Evolutionary conservation across 495 filamentous ascomycete genomes (phyloP).

Genomic region (Penicillium psychrofluorescens): DNA sequence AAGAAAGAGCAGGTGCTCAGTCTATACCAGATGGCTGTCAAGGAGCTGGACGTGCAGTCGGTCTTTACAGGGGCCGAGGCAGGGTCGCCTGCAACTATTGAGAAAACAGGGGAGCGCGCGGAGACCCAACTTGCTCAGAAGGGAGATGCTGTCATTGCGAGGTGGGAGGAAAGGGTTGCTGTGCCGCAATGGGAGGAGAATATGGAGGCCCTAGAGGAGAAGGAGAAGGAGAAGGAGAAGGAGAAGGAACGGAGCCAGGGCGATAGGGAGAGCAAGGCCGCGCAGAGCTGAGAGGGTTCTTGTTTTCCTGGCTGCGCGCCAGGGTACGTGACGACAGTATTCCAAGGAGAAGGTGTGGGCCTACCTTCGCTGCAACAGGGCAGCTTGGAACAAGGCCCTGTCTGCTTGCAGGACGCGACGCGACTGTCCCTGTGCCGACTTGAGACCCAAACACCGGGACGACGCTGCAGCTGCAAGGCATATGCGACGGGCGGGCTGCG

Average conservation of each 20-base stretch:
- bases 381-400: not conserved
- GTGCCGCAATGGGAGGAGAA: conserved; percentile 38
- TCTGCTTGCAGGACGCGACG: conserved; percentile 2
- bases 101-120: conserved; percentile 22
- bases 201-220: conserved; percentile 36
- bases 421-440: conserved; percentile 3
- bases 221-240: conserved; percentile 25
- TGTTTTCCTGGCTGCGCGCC: not conserved
- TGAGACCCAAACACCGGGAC: conserved; percentile 7
- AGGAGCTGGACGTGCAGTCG: conserved; percentile 52
- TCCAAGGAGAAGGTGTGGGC: conserved; percentile 1
- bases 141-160: conserved; percentile 34
- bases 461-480: conserved; percentile 15
- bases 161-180: conserved; percentile 42
- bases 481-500: conserved; percentile 3
- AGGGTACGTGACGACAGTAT: not conserved
- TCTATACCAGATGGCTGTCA: conserved; percentile 45
- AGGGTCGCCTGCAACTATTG: not conserved
- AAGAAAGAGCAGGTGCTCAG: conserved; percentile 24
- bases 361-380: no score
- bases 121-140: conserved; percentile 17
- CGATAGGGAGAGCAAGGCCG: not conserved
- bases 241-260: conserved; percentile 6
- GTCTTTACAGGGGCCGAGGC: conserved; percentile 46
- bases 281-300: conserved; percentile 3